Base-by-base conservation (phyloP, 768 basidiomycete species). In the Mycena floridula region DNA sequence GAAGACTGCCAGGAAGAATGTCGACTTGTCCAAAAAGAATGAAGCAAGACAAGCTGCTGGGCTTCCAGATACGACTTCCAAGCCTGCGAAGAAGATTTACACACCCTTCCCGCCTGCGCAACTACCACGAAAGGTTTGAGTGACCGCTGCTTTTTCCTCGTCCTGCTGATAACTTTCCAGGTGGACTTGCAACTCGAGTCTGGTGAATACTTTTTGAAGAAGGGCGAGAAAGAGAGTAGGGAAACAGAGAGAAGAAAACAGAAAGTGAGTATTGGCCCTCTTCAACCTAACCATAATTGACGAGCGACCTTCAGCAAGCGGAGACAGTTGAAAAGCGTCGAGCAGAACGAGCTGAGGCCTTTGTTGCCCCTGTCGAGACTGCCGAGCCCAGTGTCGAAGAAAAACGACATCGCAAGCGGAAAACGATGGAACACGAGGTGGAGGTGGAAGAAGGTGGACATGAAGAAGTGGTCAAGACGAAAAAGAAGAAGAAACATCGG, bases 21-120 rank as follows among this genome's bases (percentile, higher is more conserved):
- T 88, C 41, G 73, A 64, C 39, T 45, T 82, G 15, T 68, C 74
- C 18, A 61, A 72, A 28, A 85, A 83, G 59, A 72, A 76, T 23
- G 79, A 76, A 52, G 81, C 81, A 13, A 74, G 82, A 39, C 69
- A 74, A 50, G 79, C 76, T 40, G 87, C 82, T n/a, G 85, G 83
- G 4, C 56, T 85, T 18, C 72, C 73, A 13, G 58, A 40, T 13
- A 59, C 67, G 50, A 69, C 71, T 42, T 66, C 74, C 39, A 77
- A 81, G 54, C 70, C 68, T 18, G 73, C 79, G 54, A 95, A 94
- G 79, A 95, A 95, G 62, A 73, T 82, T 13, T 97, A 97, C 64
- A 97, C 96, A n/a, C 96, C 96, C 2, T 99, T 98, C 79, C 96
- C 96, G 27, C 96, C 96, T 25, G 70, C 94, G 7, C 96, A 97